Percentiles rank a stretch among this genome's conserved stretches.
These are phyloP conservation scores for Candida orba DNA, from an alignment of 805 yeast species.

Conservation along the genomic window DNA sequence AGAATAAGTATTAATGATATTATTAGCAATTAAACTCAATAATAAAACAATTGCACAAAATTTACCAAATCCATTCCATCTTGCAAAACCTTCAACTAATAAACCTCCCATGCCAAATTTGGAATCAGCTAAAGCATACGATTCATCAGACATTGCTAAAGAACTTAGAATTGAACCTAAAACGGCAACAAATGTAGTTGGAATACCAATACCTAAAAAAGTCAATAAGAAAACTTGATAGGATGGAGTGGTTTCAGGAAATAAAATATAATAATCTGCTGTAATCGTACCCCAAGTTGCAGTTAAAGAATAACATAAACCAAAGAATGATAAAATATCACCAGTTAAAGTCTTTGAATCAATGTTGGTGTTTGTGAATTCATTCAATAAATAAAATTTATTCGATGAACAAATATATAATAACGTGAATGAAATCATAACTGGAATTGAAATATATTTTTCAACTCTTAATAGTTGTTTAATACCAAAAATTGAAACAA, in stretches of 20 bases:
- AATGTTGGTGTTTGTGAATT: constrained; percentile 27
- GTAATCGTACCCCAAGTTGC: constrained; percentile 89
- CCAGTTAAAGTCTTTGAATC: constrained; percentile 44
- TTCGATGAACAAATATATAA: constrained; percentile 56
- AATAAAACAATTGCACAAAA: constrained; percentile 63
- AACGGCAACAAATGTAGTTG: constrained; percentile 70
- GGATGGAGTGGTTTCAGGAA: constrained; percentile 66
- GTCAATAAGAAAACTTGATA: constrained; percentile 51
- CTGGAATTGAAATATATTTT: constrained; percentile 60
- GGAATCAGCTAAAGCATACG: constrained; percentile 53
- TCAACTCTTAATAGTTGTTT: constrained; percentile 64
- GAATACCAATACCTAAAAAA: constrained; percentile 56
- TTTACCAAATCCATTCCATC: constrained; percentile 75
- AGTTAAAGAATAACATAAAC: constrained; percentile 69
- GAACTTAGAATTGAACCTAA: constrained; percentile 67
- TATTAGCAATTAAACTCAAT: constrained; percentile 73
- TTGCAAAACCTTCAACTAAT: constrained; percentile 51
- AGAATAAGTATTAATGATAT: constrained; percentile 73
- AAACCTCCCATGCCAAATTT: constrained; percentile 70
- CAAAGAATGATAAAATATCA: constrained; percentile 65
- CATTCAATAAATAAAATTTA: constrained; percentile 30
- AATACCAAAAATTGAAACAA: constrained; percentile 74
- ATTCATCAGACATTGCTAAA: constrained; percentile 48
- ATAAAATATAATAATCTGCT: constrained; percentile 73
- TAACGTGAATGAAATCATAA: constrained; percentile 56